Conservation (phyloP, 768 basidiomycete genomes). For the Amanita pseudoporphyria region DNA sequence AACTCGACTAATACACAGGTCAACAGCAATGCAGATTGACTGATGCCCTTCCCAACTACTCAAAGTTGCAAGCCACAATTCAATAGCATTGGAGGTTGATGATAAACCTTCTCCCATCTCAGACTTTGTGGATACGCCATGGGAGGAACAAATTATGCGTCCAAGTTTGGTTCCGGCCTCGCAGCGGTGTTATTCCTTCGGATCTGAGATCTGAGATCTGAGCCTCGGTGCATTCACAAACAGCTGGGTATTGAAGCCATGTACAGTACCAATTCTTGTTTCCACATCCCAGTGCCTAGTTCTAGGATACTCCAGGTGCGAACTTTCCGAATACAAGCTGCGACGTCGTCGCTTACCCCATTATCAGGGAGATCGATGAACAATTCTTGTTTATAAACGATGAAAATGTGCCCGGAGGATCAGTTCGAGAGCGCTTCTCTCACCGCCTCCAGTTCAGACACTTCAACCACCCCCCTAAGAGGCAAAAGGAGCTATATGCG, state of each 20-base stretch:
- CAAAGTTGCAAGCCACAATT: constrained; percentile 44
- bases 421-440: no score
- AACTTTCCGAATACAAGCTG: constrained; percentile 55
- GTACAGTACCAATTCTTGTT: no score
- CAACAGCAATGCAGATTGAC: constrained; percentile 43
- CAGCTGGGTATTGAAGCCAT: no score
- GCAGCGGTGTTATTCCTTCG: constrained; percentile 28
- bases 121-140: constrained; percentile 30
- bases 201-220: constrained; percentile 27
- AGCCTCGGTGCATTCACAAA: constrained; percentile 23
- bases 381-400: no score
- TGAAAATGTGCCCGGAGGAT: no score
- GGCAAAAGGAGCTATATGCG: no score
- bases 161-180: constrained; percentile 57
- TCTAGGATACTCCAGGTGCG: constrained; percentile 49
- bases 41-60: constrained; percentile 26
- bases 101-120: constrained; percentile 12
- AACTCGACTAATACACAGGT: constrained; percentile 31
- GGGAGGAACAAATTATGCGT: constrained; percentile 40
- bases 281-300: no score
- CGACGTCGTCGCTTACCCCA: no score
- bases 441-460: no score
- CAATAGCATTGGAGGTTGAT: constrained; percentile 52
- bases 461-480: no score
- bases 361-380: no score